phyloP scores from a whole-genome alignment of 305 asterid species.

The Fraxinus albicans region DNA sequence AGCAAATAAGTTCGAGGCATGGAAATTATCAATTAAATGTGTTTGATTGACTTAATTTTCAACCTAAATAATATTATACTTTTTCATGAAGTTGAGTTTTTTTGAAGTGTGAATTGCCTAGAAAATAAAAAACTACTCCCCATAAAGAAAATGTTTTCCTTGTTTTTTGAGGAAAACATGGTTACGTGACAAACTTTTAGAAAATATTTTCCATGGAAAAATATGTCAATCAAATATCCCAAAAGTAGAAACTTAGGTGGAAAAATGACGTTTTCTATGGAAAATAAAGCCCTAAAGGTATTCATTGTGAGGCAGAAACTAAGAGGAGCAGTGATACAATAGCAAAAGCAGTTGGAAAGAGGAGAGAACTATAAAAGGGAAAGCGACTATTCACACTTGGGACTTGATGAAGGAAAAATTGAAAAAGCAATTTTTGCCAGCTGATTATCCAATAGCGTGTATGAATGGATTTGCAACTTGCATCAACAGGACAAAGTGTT shows the following conservation, averaged over 20 bases:
- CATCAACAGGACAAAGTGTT: not conserved
- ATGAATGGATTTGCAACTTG: not conserved
- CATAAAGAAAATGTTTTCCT: not conserved
- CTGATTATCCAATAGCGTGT: not conserved
- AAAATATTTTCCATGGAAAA: not conserved
- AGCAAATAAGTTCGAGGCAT: not conserved
- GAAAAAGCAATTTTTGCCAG: not conserved
- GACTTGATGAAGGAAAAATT: not conserved
- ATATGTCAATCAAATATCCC: not conserved
- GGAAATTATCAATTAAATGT: not conserved
- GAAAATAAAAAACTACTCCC: not conserved
- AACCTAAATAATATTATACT: not conserved
- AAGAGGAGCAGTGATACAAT: not conserved
- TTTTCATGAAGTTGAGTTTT: not conserved
- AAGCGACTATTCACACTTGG: not conserved
- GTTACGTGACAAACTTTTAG: not conserved
- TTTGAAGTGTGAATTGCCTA: not conserved
- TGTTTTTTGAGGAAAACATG: not conserved
- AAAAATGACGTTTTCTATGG: not conserved
- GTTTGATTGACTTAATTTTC: not conserved
- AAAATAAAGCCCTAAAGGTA: not conserved
- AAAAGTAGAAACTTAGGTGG: not conserved
- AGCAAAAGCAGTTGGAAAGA: not conserved
- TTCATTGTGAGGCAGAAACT: not conserved
- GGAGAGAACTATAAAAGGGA: not conserved